Evolutionary conservation across 148 eudicot species (phyloP), one percentile per base, ranked within the genome.

Genomic region (Rhododendron henanense): DNA sequence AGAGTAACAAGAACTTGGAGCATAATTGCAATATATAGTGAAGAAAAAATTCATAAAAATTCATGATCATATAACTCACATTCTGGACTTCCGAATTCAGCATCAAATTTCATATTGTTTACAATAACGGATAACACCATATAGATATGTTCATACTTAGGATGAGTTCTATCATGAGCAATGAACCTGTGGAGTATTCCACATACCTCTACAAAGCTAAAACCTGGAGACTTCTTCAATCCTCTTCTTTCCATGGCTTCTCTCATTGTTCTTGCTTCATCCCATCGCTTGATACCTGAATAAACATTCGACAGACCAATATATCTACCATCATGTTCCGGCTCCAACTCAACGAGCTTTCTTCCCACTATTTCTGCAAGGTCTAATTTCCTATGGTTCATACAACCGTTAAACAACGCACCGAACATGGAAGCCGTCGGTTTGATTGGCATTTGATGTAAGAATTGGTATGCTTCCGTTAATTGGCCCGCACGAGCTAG

Each of bases 321-420:
- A 85, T 96, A 96, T 90, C 98, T 91, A 10, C 99, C 98, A 84
- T 95, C 99, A 77, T 96, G 96, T 87, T 88, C 77, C 1, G 99
- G 98, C 84, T 96, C 97, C 86, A 96, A 87, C 35, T 94, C 98
- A 82, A 96, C 75, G 25, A 96, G 98, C 92, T 82, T 90, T 85
- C 91, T 95, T 44, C 99, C 99, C 6, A 96, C 93, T 71, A 81
- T 85, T 84, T 95, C 98, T 6, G 96, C 99, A 79, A 96, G 91
- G 81, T 92, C 95, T 28, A 94, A 82, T 59, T 90, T 93, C 82
- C 93, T 90, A 88, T 93, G 93, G 86, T 90, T 96, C 79, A 93
- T 90, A 82, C 99, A 94, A 25, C 99, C 99, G 47, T 91, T 93
- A 33, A 96, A 92, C 61, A 94, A 88, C 1, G 99, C 94, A 11